A percentile compares a stretch with the other conserved stretches of the same genome.
Evolutionary conservation across 306 rosid species (phyloP).

Genomic region (Heteromeles arbutifolia): DNA sequence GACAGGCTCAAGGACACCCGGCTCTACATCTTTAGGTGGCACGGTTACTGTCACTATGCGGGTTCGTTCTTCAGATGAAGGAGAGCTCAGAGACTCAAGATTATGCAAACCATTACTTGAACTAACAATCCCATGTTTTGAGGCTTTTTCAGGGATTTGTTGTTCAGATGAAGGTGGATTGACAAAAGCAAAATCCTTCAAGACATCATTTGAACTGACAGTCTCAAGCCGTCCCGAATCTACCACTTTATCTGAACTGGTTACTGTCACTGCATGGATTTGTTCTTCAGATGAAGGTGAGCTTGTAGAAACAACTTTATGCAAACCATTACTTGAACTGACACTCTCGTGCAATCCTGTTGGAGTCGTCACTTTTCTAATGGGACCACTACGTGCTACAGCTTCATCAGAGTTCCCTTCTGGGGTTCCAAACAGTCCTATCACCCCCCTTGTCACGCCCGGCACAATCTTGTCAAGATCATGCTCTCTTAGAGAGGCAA

Average conservation of each 20-base stretch:
- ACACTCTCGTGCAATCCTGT: not conserved
- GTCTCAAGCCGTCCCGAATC: conserved; percentile 11
- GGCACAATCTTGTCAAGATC: conserved; percentile 11
- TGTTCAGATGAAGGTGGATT: conserved; percentile 17
- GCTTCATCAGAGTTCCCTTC: conserved; percentile 18
- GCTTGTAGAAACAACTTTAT: not conserved
- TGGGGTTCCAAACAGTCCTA: conserved; percentile 17
- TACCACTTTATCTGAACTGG: conserved; percentile 21
- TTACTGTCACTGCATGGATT: conserved; percentile 1
- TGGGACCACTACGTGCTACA: conserved; percentile 12
- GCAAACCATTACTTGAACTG: not conserved
- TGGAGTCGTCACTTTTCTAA: conserved; percentile 15
- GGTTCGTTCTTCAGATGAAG: not conserved
- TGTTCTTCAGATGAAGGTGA: conserved; percentile 20
- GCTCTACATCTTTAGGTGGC: conserved; percentile 18
- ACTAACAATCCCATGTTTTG: conserved; percentile 11
- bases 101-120: conserved; percentile 13
- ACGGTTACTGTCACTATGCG: conserved; percentile 2
- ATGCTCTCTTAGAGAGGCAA: conserved; percentile 18
- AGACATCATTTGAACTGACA: conserved; percentile 12
- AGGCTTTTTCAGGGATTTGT: conserved; percentile 11
- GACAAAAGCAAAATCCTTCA: conserved; percentile 11
- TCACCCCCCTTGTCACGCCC: conserved; percentile 14
- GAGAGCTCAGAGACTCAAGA: not conserved
- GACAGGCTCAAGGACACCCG: conserved; percentile 7